phyloP scores from a whole-genome alignment of 306 rosid species.

The Inga laurina region DNA sequence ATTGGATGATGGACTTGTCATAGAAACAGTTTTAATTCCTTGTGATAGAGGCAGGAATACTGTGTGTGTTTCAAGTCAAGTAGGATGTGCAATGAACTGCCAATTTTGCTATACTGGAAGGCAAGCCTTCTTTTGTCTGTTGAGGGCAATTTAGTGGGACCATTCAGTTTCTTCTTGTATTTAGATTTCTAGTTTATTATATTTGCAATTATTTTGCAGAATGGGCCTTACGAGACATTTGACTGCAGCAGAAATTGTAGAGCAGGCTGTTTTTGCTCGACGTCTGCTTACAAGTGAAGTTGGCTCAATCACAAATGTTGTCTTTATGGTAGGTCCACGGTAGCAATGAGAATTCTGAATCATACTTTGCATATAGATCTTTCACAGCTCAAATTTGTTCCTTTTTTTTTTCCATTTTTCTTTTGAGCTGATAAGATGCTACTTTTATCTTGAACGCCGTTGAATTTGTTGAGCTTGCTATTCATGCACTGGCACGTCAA shows the following conservation, averaged over 20 bases:
- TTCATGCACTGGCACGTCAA: constrained; percentile 4
- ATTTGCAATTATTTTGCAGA: constrained; percentile 51
- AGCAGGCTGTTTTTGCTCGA: constrained; percentile 85
- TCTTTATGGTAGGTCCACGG: constrained; percentile 73
- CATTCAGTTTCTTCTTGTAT: background rate
- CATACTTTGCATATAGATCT: background rate
- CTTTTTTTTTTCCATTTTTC: background rate
- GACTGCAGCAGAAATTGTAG: constrained; percentile 90
- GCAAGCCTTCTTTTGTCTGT: constrained; percentile 43
- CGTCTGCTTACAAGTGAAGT: constrained; percentile 77
- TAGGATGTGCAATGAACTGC: constrained; percentile 96
- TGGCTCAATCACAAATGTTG: constrained; percentile 86
- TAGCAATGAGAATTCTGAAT: constrained; percentile 7
- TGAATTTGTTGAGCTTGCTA: constrained; percentile 9
- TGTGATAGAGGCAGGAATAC: constrained; percentile 81
- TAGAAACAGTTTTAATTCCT: constrained; percentile 92
- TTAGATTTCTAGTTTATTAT: constrained; percentile 16
- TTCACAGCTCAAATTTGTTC: background rate
- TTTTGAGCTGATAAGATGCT: constrained; percentile 2
- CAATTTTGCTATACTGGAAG: constrained; percentile 97
- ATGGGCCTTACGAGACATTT: constrained; percentile 91
- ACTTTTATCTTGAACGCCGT: background rate
- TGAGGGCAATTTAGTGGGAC: constrained; percentile 5
- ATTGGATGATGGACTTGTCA: constrained; percentile 75
- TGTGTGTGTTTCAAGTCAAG: constrained; percentile 97